phyloP scores from a whole-genome alignment of 2,329 filamentous ascomycete genomes.

The Ophiostoma montium region DNA sequence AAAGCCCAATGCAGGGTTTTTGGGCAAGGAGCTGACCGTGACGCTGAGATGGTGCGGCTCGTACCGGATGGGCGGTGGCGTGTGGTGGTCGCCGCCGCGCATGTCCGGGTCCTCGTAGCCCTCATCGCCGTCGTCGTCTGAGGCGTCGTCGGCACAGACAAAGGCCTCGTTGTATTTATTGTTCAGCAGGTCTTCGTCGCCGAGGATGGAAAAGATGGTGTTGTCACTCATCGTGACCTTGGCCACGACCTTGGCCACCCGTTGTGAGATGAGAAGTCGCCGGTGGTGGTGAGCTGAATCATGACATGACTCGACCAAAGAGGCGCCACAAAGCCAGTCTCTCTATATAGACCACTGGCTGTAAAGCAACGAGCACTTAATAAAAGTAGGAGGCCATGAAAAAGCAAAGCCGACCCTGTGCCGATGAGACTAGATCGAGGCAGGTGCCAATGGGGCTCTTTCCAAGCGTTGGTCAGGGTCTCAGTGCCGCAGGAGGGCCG shows the following conservation, averaged over 20 bases:
- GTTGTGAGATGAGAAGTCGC: not conserved
- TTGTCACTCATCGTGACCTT: not conserved
- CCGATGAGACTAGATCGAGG: too few species aligned
- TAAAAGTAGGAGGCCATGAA: too few species aligned
- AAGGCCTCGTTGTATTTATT: not conserved
- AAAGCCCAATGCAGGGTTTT: slow-evolving; percentile 1
- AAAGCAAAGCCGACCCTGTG: too few species aligned
- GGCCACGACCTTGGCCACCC: too few species aligned
- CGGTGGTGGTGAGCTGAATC: not conserved
- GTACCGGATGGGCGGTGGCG: not conserved
- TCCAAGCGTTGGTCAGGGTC: too few species aligned
- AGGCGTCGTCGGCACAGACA: not conserved
- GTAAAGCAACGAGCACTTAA: not conserved
- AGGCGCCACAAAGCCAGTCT: not conserved
- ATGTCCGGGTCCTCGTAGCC: not conserved
- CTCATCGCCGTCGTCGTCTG: not conserved
- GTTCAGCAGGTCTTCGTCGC: not conserved
- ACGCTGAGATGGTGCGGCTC: not conserved
- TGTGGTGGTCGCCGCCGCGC: not conserved
- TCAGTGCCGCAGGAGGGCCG: too few species aligned
- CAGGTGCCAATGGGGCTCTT: too few species aligned
- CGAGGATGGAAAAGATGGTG: not conserved
- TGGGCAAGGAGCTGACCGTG: slow-evolving; percentile 1
- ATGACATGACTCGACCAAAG: not conserved
- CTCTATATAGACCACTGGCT: not conserved